These are phyloP conservation scores for Nothophoma quercina DNA, from an alignment of 2,329 filamentous ascomycete species.

Conservation along the genomic window DNA sequence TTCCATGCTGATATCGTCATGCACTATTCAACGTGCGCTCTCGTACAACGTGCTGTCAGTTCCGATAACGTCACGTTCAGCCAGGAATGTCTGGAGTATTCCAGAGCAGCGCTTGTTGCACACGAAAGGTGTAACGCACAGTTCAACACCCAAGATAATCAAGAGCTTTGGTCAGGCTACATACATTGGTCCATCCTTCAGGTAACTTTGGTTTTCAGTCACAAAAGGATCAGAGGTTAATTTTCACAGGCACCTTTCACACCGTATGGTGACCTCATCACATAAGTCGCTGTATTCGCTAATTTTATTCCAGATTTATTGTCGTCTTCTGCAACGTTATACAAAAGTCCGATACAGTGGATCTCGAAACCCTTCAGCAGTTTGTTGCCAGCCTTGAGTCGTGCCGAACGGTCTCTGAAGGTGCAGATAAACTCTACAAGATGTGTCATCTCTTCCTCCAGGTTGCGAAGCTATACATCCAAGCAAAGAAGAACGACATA, in stretches of 20 bases:
- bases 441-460: conserved; percentile 69
- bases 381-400: conserved; percentile 66
- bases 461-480: conserved; percentile 68
- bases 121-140: conserved; percentile 39
- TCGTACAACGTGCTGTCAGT: conserved; percentile 44
- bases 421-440: conserved; percentile 67
- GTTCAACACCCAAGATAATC: conserved; percentile 43
- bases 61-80: conserved; percentile 43
- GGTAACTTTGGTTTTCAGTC: too few species aligned
- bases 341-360: conserved; percentile 60
- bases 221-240: conserved; percentile 45
- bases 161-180: conserved; percentile 46
- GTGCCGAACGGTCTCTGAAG: conserved; percentile 62
- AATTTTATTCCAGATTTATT: conserved; percentile 46
- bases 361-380: conserved; percentile 63
- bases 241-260: conserved; percentile 54
- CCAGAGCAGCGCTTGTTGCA: conserved; percentile 41
- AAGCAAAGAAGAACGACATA: conserved; percentile 62
- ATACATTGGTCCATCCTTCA: conserved; percentile 43
- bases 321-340: conserved; percentile 59
- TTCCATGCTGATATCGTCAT: conserved; percentile 42
- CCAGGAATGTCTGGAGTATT: conserved; percentile 41
- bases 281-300: too few species aligned
- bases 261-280: conserved; percentile 35
- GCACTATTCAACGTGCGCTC: conserved; percentile 43